phyloP scores from a whole-genome alignment of 1,284 basidiomycete genomes.

The Clitocybe nebularis region DNA sequence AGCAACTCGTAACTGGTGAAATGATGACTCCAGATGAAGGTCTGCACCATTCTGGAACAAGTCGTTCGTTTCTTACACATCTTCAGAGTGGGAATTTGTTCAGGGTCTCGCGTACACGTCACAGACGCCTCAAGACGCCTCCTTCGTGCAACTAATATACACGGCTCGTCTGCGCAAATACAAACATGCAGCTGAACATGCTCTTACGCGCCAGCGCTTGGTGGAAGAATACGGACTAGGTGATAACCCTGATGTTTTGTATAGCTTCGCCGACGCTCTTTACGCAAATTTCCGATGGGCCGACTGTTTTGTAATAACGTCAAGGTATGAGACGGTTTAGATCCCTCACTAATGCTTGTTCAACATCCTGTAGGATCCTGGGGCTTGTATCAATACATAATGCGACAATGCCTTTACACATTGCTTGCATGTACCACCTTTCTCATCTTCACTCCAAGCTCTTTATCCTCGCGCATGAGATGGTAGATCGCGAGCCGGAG shows the following conservation, averaged over 20 bases:
- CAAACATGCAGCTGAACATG: conserved; percentile 79
- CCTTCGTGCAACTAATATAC: conserved; percentile 90
- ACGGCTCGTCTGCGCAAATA: conserved; percentile 89
- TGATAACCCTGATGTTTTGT: conserved; percentile 91
- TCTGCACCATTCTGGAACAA: conserved; percentile 27
- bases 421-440: conserved; percentile 97
- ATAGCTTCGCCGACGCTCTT: conserved; percentile 87
- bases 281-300: conserved; percentile 89
- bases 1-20: conserved; percentile 85
- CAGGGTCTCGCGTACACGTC: conserved; percentile 79
- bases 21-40: conserved; percentile 95
- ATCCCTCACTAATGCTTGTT: not conserved
- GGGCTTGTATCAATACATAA: conserved; percentile 78
- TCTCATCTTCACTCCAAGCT: conserved; percentile 87
- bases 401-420: conserved; percentile 86
- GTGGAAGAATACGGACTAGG: conserved; percentile 76
- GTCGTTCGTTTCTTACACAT: not conserved
- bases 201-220: conserved; percentile 68
- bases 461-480: conserved; percentile 93
- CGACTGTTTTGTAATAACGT: conserved; percentile 89
- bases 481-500: conserved; percentile 92
- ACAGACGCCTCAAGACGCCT: conserved; percentile 83
- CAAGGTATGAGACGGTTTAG: conserved; percentile 46
- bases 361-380: conserved; percentile 59
- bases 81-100: conserved; percentile 92